Evolutionary conservation across 768 basidiomycete species (phyloP), one percentile per base, ranked within the genome.

Genomic region (Lentinula edodes): DNA sequence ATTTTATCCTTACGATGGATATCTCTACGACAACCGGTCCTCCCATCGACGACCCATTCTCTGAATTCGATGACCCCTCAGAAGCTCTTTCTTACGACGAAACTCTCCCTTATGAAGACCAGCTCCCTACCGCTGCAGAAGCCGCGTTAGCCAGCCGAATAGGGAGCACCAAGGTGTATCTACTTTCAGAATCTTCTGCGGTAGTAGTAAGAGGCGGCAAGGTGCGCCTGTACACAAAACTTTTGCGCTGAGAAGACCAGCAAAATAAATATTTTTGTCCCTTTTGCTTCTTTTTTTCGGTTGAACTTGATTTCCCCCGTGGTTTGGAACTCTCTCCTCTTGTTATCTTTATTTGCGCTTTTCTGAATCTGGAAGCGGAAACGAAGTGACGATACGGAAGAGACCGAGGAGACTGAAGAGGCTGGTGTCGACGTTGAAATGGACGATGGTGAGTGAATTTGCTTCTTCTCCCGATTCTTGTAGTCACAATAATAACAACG

Each of bases 151-250:
- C 84, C 15, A 78, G 83, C 62, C 83, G 91, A n/a, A 91, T 92
- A 48, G 82, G 90, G 52, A 82, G 67, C 54, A 80, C 81, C 52
- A 91, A 89, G 72, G 83, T 92, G n/a, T 93, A 93, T 74, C 72
- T 92, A 34, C 81, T 91, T 64, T 80, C 87, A 57, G 91, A 92
- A 66, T 76, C 87, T 39, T 76, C 82, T 23, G 78, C 81, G 62
- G 75, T 81, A n/a, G 77, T 81, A 63, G 73, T 79, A 64, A 83
- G 79, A 63, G 77, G 74, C 66, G 83, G 82, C 72, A 92, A 92
- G 88, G 91, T 93, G 81, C 83, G 88, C 80, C 74, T 74, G 75
- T 70, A 72, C 73, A 72, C 67, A 68, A 28, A 2, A 28, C 28
- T 73, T 64, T 36, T 73, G 61, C 59, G 65, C 65, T 65, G 70